A percentile compares a stretch with the other conserved stretches of the same genome.
phyloP scores from a whole-genome alignment of 176 grass and related monocot genomes.

The Eleusine coracana region DNA sequence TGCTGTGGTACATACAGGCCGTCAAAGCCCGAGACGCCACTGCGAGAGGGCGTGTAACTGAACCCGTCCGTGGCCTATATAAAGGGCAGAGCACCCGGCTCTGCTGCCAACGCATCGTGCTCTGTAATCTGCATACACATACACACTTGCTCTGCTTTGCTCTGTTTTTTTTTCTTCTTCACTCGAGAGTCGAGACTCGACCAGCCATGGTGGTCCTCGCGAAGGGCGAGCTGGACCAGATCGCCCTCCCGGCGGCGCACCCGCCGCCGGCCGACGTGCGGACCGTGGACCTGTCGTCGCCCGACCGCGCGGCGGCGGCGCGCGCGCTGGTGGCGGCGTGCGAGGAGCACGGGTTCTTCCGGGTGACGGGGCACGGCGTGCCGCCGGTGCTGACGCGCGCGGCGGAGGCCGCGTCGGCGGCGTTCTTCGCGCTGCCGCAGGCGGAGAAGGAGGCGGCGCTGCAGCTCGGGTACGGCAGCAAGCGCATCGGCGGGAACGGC shows the following conservation, averaged over 20 bases:
- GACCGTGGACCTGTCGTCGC: conserved; percentile 54
- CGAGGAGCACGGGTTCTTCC: conserved; percentile 82
- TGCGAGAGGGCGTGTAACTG: neutral
- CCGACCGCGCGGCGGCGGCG: conserved; percentile 40
- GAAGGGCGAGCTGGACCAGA: conserved; percentile 67
- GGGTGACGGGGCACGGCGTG: conserved; percentile 80
- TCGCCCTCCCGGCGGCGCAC: conserved; percentile 43
- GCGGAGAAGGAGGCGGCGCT: conserved; percentile 56
- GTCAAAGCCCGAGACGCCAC: neutral
- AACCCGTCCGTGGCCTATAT: conserved; percentile 17
- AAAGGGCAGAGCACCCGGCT: neutral
- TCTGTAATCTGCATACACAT: neutral
- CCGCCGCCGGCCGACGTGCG: conserved; percentile 43
- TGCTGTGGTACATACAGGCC: neutral
- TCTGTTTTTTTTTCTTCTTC: conserved; percentile 5
- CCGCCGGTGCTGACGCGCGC: conserved; percentile 53
- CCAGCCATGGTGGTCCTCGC: conserved; percentile 64
- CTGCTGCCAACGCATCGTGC: neutral
- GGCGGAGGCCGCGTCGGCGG: conserved; percentile 54
- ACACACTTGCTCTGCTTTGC: neutral
- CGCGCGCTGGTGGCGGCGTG: conserved; percentile 64
- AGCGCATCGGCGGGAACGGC: conserved; percentile 68
- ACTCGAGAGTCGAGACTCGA: neutral
- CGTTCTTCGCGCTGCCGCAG: conserved; percentile 68
- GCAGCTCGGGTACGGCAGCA: conserved; percentile 69